Conservation (phyloP, 177 flowering plant genomes). For the Vitis hybrid region DNA sequence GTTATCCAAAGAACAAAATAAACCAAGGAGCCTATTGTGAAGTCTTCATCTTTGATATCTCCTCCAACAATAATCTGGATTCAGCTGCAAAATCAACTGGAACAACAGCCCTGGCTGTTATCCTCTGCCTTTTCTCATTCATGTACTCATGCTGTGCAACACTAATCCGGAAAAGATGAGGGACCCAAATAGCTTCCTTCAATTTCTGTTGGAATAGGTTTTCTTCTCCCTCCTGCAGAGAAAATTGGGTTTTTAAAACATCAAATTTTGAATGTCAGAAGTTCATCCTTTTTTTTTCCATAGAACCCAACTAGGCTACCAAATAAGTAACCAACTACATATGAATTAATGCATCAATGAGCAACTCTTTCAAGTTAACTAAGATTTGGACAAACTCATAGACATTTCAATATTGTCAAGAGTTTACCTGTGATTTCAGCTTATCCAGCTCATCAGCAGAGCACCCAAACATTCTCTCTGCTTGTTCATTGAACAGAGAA, state of each 20-base stretch:
- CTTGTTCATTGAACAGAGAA: conserved; percentile 85
- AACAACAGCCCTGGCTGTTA: conserved; percentile 61
- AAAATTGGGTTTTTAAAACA: not conserved
- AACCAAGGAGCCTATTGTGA: too few relatives aligned
- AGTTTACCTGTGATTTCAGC: conserved; percentile 66
- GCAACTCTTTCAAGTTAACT: too few relatives aligned
- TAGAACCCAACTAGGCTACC: too few relatives aligned
- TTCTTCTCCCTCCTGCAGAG: conserved; percentile 38
- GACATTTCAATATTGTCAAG: not conserved
- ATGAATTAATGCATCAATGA: too few relatives aligned
- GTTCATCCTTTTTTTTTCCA: not conserved
- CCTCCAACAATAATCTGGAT: too few relatives aligned
- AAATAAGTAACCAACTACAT: too few relatives aligned
- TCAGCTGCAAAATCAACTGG: conserved; percentile 85
- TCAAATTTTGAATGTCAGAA: not conserved
- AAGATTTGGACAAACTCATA: too few relatives aligned
- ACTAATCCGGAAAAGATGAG: conserved; percentile 70
- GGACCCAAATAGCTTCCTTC: conserved; percentile 78
- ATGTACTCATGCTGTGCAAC: conserved; percentile 76
- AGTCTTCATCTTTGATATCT: too few relatives aligned
- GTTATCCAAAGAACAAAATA: too few relatives aligned
- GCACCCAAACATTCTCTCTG: conserved; percentile 82
- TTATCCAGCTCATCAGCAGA: conserved; percentile 85
- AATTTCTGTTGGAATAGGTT: conserved; percentile 45
- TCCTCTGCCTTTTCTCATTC: conserved; percentile 83